Conservation (phyloP, 225 moss, liverwort and hornwort species). For the Sphagnum contortum region DNA sequence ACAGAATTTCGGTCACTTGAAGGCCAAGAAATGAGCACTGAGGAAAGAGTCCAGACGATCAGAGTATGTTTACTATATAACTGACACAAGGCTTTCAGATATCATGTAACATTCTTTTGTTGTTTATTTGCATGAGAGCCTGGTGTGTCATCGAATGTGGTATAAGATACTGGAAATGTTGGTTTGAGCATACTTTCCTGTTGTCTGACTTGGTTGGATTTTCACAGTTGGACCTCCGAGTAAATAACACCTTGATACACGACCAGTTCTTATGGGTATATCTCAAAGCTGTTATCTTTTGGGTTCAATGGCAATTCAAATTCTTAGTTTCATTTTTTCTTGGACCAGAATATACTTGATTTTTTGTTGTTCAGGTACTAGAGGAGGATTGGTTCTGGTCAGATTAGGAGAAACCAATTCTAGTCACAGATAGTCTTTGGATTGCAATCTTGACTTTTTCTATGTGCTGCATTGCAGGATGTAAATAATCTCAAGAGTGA, state of each 20-base stretch:
- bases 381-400: too few species aligned
- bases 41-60: slow-evolving; percentile 48
- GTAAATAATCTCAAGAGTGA: slow-evolving; percentile 47
- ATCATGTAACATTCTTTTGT: too few species aligned
- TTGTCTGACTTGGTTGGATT: background rate
- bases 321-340: too few species aligned
- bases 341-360: too few species aligned
- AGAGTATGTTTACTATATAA: slow-evolving; percentile 9
- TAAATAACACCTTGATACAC: slow-evolving; percentile 46
- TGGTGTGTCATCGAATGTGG: too few species aligned
- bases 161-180: too few species aligned
- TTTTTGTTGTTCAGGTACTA: too few species aligned
- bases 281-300: background rate
- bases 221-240: slow-evolving; percentile 44
- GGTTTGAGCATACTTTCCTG: too few species aligned
- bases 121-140: too few species aligned
- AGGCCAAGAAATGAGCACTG: slow-evolving; percentile 41
- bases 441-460: background rate
- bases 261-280: slow-evolving; percentile 55
- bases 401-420: background rate
- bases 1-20: slow-evolving; percentile 41
- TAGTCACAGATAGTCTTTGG: background rate
- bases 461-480: slow-evolving; percentile 21
- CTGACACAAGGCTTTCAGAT: too few species aligned
- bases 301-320: too few species aligned